Conservation (phyloP, 805 yeast species). For the Henningerozyma blattae region DNA sequence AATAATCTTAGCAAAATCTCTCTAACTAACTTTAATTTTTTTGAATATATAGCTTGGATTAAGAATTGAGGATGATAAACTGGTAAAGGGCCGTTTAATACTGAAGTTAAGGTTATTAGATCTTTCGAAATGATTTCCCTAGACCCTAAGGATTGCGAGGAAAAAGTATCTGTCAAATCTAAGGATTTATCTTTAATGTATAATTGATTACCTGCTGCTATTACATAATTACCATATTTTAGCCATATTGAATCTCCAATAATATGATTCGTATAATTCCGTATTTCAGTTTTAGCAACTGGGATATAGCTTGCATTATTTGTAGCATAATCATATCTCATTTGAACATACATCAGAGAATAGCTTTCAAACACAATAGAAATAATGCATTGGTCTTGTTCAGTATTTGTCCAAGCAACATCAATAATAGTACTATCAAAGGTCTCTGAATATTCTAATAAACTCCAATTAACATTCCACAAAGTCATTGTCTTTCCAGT, state of each 20-base stretch:
- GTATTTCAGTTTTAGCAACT: constrained; percentile 59
- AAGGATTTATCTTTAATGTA: constrained; percentile 65
- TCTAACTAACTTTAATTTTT: constrained; percentile 42
- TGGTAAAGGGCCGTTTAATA: constrained; percentile 83
- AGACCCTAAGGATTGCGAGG: constrained; percentile 45
- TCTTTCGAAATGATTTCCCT: constrained; percentile 39
- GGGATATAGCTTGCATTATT: constrained; percentile 65
- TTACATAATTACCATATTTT: constrained; percentile 61
- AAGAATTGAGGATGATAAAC: constrained; percentile 83
- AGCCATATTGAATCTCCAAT: constrained; percentile 90
- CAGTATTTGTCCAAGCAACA: constrained; percentile 79
- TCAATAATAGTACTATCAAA: constrained; percentile 42
- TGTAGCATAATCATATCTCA: constrained; percentile 82
- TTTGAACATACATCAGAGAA: constrained; percentile 63
- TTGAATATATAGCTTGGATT: constrained; percentile 60
- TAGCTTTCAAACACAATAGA: constrained; percentile 64
- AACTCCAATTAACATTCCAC: constrained; percentile 68
- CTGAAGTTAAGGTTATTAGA: constrained; percentile 58
- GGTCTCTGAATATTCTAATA: constrained; percentile 46
- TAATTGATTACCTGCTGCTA: constrained; percentile 87
- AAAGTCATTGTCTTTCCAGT: constrained; percentile 41
- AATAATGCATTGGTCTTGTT: constrained; percentile 53
- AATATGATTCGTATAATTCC: constrained; percentile 58
- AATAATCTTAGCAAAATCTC: constrained; percentile 45
- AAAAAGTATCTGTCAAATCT: constrained; percentile 42